A percentile compares a stretch with the other conserved stretches of the same genome.
Evolutionary conservation across 1,284 basidiomycete genomes (phyloP).

Genomic region (Abortiporus biennis): DNA sequence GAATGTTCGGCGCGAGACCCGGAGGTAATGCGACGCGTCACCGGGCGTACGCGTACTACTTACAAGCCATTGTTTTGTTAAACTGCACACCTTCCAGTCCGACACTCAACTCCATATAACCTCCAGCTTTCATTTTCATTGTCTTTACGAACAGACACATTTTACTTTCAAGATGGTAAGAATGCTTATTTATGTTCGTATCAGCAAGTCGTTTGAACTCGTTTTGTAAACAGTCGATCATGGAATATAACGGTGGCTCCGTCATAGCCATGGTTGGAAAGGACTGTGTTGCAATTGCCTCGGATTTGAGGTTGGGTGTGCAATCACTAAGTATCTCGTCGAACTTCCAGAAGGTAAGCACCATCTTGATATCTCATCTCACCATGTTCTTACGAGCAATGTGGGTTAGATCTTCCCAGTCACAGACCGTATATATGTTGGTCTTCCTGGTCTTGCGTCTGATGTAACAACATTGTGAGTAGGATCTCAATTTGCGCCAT

Average conservation of each 20-base stretch:
- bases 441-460: conserved; percentile 89
- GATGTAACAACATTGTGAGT: conserved; percentile 89
- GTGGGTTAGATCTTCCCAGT: conserved; percentile 93
- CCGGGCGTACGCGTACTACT: conserved; percentile 11
- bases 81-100: too few species aligned
- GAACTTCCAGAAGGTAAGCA: conserved; percentile 87
- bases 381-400: background rate
- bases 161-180: too few species aligned
- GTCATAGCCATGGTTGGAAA: conserved; percentile 99
- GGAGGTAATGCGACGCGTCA: too few species aligned
- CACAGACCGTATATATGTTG: conserved; percentile 90
- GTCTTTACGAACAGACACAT: too few species aligned
- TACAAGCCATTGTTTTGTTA: conserved; percentile 1
- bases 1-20: too few species aligned
- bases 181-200: too few species aligned
- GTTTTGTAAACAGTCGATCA: conserved; percentile 57
- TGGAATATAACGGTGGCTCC: conserved; percentile 93
- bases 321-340: conserved; percentile 86
- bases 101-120: conserved; percentile 3
- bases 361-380: background rate
- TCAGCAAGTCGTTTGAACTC: too few species aligned
- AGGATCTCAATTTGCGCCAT: conserved; percentile 4
- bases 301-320: conserved; percentile 89
- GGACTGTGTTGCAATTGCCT: conserved; percentile 98
- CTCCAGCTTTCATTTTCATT: too few species aligned